Evolutionary conservation across 2,329 filamentous ascomycete species (phyloP), one percentile per base, ranked within the genome.

Genomic region (Shiraia sp.): DNA sequence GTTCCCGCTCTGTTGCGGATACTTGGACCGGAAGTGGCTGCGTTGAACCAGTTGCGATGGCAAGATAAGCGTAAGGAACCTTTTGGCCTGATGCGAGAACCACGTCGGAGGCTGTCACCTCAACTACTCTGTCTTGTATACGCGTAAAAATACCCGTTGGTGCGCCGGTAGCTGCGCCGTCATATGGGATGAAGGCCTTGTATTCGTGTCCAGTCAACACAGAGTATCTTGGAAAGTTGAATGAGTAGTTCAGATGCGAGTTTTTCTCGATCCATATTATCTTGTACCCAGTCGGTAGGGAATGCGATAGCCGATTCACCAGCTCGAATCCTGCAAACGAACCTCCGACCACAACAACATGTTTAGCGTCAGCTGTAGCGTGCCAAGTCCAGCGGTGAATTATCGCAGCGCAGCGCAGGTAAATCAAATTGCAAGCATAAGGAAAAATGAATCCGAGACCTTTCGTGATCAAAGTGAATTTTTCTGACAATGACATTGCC

Each of bases 121-220:
- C 47, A 1, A 55, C 50, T 6, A 74, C 79, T 2, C 67, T 68
- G 30, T 72, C 77, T 36, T 68, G 65, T 2, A 79, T 57, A 68
- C 73, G 76, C 29, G 44, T 17, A 33, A 66, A 66, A 1, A 65
- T 61, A 0, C 69, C 72, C 13, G 63, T 48, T 0, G 71, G 65
- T 3, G 60, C 68, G 0, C 47, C 51, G 1, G 57, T 60, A 2
- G 79, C 51, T 28, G 44, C 25, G 3, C 65, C 65, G 0, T 72
- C 73, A 45, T 83, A 85, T 0, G 82, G 81, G 30, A 85, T 79
- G 47, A 85, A 84, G 0, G 79, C 79, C 53, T 79, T 79, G 41
- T 79, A 63, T 47, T 83, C 81, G 14, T 74, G 76, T 10, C 42
- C 47, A n/a, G 71, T 63, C 4, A 79, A 68, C 10, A 84, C 80